Evolutionary conservation across 1,284 basidiomycete species (phyloP), one percentile per base, ranked within the genome.

Genomic region (Malassezia globosa): DNA sequence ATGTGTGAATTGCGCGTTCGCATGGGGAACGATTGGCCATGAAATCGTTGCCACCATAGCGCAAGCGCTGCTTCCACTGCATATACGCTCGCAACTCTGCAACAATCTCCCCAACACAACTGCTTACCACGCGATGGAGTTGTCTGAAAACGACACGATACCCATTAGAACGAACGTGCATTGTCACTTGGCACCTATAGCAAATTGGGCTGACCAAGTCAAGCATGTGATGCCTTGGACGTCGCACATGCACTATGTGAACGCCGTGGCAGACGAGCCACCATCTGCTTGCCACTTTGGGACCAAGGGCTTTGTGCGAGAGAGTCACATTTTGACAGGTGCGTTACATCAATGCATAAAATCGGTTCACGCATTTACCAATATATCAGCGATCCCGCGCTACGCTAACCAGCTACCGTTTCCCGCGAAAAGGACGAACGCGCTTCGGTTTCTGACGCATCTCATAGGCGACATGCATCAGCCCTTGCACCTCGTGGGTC

Each of bases 11-110:
- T 18, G 25, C 10, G 37, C 31, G 7, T 25, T 21, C n/a, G 66
- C 65, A 14, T 73, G 72, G 70, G 70, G 72, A 14, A 54, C 60
- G 8, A 7, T 64, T 78, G 87, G 88, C 13, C 88, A 94, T 61
- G 84, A 90, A 74, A 84, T 92, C 38, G 80, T 88, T 1, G 89
- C 87, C 1, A 89, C 87, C 5, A 87, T 95, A 49, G 88, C 89
- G 0, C 85, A 94, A 71, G 85, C 88, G 47, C 81, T 92, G 70
- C 77, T 94, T 4, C 80, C 87, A 65, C 85, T 85, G 0, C 75
- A 75, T 2, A 82, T 84, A 1, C 77, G 82, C 45, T 77, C 80
- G 7, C 76, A 77, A 37, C 75, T 94, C 43, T 88, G 85, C 56
- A 60, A 31, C n/a, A 16, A 2, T 16, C 16, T 31, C 29, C 4